Evolutionary conservation across 2,329 filamentous ascomycete genomes (phyloP), one percentile per base, ranked within the genome.

Genomic region (Penicillium sclerotiorum): DNA sequence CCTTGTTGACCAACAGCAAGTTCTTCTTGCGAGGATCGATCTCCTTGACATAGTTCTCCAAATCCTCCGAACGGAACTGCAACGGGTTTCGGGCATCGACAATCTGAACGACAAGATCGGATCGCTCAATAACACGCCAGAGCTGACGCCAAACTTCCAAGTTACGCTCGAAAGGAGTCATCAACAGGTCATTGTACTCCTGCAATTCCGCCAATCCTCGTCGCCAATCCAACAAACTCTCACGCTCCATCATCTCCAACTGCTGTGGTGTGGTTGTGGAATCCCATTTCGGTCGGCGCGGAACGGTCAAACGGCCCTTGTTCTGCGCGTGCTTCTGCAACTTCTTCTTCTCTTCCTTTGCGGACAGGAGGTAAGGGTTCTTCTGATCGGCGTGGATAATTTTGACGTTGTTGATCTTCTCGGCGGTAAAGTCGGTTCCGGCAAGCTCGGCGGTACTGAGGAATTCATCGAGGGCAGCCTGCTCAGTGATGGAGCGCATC

Each of bases 391-490:
- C 87, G 71, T 99, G 94, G 61, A 99, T 96, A 69, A 99, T 96
- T 78, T 96, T 96, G 74, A 97, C 89, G 68, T 95, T 97, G 76
- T 93, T 97, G 84, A 95, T 89, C 81, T 97, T 97, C 78, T 97
- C 92, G 22, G 94, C 95, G 1, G 93, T 97, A 73, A 99, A 99
- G 70, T 99, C 94, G 59, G 94, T 99, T 58, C 91, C 93, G n/a
- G 94, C 94, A 61, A 99, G 79, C 75, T 97, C 92, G 56, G 94
- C 95, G 1, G 94, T 99, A 49, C 88, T 89, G 57, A 99, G 78
- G 72, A 99, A 99, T 73, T 99, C 94, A 72, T 99, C 94, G 55
- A 99, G 84, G 37, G 92, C 92, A 60, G 88, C 92, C 74, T 99
- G 94, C 78, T 99, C 90, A 5, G 94, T 99, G 61, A 99, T 89